Conservation (phyloP, 306 rosid species). For the Lagenaria siceraria region DNA sequence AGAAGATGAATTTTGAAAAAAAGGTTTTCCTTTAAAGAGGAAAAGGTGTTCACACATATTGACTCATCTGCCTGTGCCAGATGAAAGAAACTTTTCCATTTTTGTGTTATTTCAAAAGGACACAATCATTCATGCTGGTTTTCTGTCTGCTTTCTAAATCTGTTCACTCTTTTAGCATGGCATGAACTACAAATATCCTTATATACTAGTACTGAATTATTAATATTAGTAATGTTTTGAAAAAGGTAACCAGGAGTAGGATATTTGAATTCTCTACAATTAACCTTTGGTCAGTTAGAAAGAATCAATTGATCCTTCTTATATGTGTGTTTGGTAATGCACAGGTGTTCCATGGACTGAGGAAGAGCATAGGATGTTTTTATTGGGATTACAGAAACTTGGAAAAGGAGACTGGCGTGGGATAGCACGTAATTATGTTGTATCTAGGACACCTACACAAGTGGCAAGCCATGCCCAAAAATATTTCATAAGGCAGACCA, state of each 20-base stretch:
- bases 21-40: background rate
- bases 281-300: background rate
- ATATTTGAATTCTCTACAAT: background rate
- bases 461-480: constrained; percentile 99
- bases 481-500: constrained; percentile 88
- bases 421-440: constrained; percentile 84
- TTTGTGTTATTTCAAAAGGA: background rate
- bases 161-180: background rate
- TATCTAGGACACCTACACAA: constrained; percentile 94
- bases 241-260: background rate
- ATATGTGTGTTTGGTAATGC: constrained; percentile 6
- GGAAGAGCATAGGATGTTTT: constrained; percentile 96
- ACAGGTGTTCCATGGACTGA: constrained; percentile 98
- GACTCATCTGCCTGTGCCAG: background rate
- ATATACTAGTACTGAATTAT: background rate
- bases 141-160: background rate
- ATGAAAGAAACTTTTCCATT: background rate
- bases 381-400: constrained; percentile 87
- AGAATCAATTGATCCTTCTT: background rate
- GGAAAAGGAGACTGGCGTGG: constrained; percentile 99
- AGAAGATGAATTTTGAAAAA: background rate
- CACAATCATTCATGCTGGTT: background rate
- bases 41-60: background rate
- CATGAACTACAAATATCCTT: background rate
- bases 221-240: background rate